phyloP scores from a whole-genome alignment of 371 early-diverging fungal genomes.

The Mucor saturninus region DNA sequence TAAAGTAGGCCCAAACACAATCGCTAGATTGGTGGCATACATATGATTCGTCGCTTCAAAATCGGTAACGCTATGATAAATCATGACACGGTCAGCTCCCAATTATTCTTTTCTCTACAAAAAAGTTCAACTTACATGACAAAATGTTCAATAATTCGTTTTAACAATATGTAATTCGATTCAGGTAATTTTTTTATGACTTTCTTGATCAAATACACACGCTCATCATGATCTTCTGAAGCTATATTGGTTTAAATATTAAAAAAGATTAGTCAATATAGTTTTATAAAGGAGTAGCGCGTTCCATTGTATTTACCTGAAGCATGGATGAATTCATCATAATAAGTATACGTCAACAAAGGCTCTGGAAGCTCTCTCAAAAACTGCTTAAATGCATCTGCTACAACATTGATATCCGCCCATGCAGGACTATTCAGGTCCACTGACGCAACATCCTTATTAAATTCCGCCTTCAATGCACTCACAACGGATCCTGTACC shows the following conservation, averaged over 20 bases:
- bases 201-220: slow-evolving; percentile 77
- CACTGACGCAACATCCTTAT: slow-evolving; percentile 58
- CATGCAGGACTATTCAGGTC: slow-evolving; percentile 70
- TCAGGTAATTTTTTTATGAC: slow-evolving; percentile 70
- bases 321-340: slow-evolving; percentile 82
- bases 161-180: slow-evolving; percentile 72
- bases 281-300: not conserved
- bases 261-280: not conserved
- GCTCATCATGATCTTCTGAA: slow-evolving; percentile 78
- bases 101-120: not conserved
- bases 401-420: slow-evolving; percentile 85
- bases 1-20: slow-evolving; percentile 87
- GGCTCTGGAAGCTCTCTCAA: slow-evolving; percentile 94
- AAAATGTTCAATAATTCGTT: slow-evolving; percentile 78
- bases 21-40: slow-evolving; percentile 86
- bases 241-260: slow-evolving; percentile 34
- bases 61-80: slow-evolving; percentile 69
- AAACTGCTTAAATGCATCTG: slow-evolving; percentile 93
- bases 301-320: slow-evolving; percentile 60
- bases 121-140: slow-evolving; percentile 54
- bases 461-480: slow-evolving; percentile 65
- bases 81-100: not conserved
- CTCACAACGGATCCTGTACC: slow-evolving; percentile 73
- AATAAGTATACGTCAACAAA: slow-evolving; percentile 80
- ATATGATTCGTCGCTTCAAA: slow-evolving; percentile 84